Evolutionary conservation across 2,329 filamentous ascomycete genomes (phyloP), one percentile per base, ranked within the genome.

Genomic region (Aquanectria penicillioides): DNA sequence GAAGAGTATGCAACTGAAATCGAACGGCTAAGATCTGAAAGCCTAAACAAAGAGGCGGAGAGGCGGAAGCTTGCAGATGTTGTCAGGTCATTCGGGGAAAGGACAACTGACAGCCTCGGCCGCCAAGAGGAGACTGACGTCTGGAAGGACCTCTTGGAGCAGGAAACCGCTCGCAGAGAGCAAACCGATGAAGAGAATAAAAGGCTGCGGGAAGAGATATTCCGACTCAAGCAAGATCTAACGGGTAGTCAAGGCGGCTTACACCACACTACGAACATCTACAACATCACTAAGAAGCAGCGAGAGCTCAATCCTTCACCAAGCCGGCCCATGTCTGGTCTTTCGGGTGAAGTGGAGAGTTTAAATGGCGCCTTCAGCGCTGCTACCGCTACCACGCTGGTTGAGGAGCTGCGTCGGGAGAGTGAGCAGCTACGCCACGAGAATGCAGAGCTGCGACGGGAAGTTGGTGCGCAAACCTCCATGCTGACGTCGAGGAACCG

Each of bases 401-500:
- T 92, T 10, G 91, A 95, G n/a, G 93, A 97, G 60, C 78, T 93
- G 7, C 83, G 85, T 9, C 80, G 82, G 5, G 87, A 89, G 68
- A 84, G 84, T 54, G 90, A 93, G 62, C 90, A 96, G 66, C 80
- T 98, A 23, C 89, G 92, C 48, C 93, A 94, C 71, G 94, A 98
- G 71, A 98, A 97, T 69, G 92, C 93, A 3, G 94, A 97, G 73
- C 78, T 99, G 26, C 88, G 94, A 50, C 90, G 94, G 51, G 94
- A 98, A 75, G 91, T 98, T 25, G 93, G 94, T 61, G 95, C 95
- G 3, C 95, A 99, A 74, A 97, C 94, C 1, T 97, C 94, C 0
- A 98, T 99, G 93, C 84, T 99, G 28, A 97, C 94, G 1, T 98
- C 95, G 29, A 86, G 95, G 20, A 97, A 97, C 71, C 90, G 93